Conservation (phyloP, 75 land plant genomes). For the Sequoiadendron giganteum region DNA sequence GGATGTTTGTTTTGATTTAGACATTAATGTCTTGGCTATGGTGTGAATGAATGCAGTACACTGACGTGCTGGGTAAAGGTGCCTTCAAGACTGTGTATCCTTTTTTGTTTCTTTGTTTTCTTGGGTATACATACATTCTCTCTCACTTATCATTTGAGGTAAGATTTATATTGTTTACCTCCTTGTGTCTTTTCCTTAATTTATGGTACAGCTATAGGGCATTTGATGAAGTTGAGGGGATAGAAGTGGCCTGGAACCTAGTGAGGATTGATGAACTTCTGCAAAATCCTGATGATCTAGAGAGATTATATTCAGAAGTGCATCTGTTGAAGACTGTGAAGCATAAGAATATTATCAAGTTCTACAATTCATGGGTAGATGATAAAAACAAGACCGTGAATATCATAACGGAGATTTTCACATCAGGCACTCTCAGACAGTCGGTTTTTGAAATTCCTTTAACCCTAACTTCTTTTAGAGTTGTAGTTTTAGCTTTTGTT, state of each 20-base stretch:
- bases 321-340: conserved; percentile 52
- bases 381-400: conserved; percentile 40
- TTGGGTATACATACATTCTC: neutral
- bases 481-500: neutral
- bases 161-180: conserved; percentile 5
- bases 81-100: conserved; percentile 81
- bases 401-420: conserved; percentile 56
- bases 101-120: neutral
- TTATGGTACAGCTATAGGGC: conserved; percentile 41
- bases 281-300: conserved; percentile 43
- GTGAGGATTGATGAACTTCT: conserved; percentile 53
- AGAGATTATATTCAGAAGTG: conserved; percentile 63
- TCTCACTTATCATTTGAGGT: neutral
- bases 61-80: conserved; percentile 59
- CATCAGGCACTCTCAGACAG: conserved; percentile 53
- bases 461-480: neutral
- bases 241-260: conserved; percentile 75
- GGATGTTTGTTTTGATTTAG: neutral
- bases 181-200: conserved; percentile 19
- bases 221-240: conserved; percentile 63
- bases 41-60: conserved; percentile 42
- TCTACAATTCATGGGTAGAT: conserved; percentile 52
- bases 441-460: conserved; percentile 12
- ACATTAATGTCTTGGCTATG: neutral
- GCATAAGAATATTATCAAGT: conserved; percentile 56